Base-by-base conservation (phyloP, 2,329 filamentous ascomycete genomes). In the Dothideomycetes sp. region DNA sequence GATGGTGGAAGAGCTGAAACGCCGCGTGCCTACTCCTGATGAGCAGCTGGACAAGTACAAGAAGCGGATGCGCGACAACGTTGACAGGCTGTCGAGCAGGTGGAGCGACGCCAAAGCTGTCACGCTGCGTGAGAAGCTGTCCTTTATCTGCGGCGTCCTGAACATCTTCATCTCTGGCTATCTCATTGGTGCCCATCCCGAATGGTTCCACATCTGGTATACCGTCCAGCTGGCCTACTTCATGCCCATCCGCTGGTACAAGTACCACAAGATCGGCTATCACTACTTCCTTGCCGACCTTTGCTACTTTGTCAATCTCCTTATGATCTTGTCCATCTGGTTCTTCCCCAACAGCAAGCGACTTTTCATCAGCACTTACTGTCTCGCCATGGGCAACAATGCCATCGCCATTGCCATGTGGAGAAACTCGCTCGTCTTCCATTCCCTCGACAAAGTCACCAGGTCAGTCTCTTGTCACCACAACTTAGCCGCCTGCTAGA, bases 111-210 rank as follows among this genome's bases (percentile, higher is more conserved):
- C 84, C 13, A 86, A 86, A 54, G 80, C 78, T 7, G 87, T 98
- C 52, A 95, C 87, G 1, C 64, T 84, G 35, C 80, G 88, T 44
- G 91, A 98, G 66, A 98, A 98, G 71, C 69, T 93, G 34, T 88
- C 89, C 5, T 98, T 98, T 63, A 95, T 98, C 47, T 89, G 80
- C 46, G 91, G 87, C 53, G 88, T 95, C 51, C 77, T 95, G 66
- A 98, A 98, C 64, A 91, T 98, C 60, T 94, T 98, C 64, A 79
- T 96, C 58, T 94, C 86, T 50, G 91, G 89, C 44, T 96, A 94
- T 60, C 69, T 98, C 33, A 83, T 98, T 39, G 91, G 91, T 46
- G 86, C 78, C 20, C 81, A 73, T 52, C 87, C 91, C 1, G 71
- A 94, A 52, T 82, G 78, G 60, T 94, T 96, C 62, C 89, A 94